These are phyloP conservation scores for Mycena vitilis DNA, from an alignment of 768 basidiomycete species.

Conservation along the genomic window DNA sequence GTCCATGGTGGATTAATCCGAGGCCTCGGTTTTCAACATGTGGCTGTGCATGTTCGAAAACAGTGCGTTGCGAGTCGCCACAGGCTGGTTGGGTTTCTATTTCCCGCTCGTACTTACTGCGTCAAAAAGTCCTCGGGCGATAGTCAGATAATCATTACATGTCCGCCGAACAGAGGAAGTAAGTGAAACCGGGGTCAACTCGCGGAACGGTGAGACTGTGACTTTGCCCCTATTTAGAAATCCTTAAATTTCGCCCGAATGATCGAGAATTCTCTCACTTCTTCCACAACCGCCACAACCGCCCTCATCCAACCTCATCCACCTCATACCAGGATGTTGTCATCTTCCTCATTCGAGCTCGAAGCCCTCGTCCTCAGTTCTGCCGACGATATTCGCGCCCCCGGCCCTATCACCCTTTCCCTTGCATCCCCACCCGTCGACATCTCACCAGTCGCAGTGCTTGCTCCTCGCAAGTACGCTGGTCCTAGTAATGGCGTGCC, in stretches of 20 bases:
- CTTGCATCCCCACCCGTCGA: background rate
- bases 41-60: no score
- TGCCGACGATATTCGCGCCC: slow-evolving; percentile 11
- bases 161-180: no score
- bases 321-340: slow-evolving; percentile 3
- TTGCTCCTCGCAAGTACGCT: background rate
- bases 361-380: slow-evolving; percentile 18
- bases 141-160: no score
- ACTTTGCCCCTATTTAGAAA: background rate
- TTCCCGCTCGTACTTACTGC: no score
- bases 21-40: no score
- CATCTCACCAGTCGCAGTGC: background rate
- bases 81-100: no score
- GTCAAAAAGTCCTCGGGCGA: no score
- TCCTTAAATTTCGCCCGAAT: background rate
- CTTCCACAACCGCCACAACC: background rate
- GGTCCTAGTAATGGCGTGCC: slow-evolving; percentile 16
- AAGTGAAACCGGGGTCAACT: no score
- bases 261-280: slow-evolving; percentile 3
- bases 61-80: no score
- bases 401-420: background rate
- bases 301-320: background rate
- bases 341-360: slow-evolving; percentile 12
- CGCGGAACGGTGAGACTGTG: background rate
- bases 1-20: no score